A percentile compares a stretch with the other conserved stretches of the same genome.
Conservation (phyloP, 2,329 filamentous ascomycete genomes). For the Fusarium sp. region DNA sequence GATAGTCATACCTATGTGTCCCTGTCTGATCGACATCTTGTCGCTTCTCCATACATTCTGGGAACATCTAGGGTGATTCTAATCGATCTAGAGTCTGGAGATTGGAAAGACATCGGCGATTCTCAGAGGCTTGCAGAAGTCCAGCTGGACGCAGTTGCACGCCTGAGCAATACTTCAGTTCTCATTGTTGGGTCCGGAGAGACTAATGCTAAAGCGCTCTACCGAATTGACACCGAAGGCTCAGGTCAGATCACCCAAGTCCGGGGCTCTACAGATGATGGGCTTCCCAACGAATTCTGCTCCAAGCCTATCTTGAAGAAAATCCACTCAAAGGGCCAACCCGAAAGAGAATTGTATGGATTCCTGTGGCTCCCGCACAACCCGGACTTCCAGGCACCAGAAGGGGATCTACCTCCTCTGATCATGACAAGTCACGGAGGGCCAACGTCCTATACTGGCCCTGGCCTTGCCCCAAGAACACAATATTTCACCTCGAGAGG, state of each 20-base stretch:
- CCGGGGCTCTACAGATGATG: slow-evolving; percentile 48
- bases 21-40: slow-evolving; percentile 49
- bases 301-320: slow-evolving; percentile 50
- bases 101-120: slow-evolving; percentile 47
- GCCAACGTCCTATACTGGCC: slow-evolving; percentile 56
- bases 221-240: slow-evolving; percentile 48
- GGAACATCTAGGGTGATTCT: slow-evolving; percentile 51
- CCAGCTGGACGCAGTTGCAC: slow-evolving; percentile 48
- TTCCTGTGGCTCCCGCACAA: slow-evolving; percentile 63
- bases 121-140: slow-evolving; percentile 47
- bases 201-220: slow-evolving; percentile 47
- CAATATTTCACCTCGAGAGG: slow-evolving; percentile 67
- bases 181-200: slow-evolving; percentile 52
- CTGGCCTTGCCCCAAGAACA: slow-evolving; percentile 55
- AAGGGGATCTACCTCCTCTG: slow-evolving; percentile 56
- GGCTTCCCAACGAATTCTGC: slow-evolving; percentile 46
- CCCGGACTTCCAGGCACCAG: slow-evolving; percentile 52
- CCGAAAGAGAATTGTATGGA: slow-evolving; percentile 52
- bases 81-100: slow-evolving; percentile 50
- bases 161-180: slow-evolving; percentile 49
- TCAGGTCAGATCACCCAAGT: slow-evolving; percentile 43
- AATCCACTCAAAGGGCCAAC: slow-evolving; percentile 45
- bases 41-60: slow-evolving; percentile 48
- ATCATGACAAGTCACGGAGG: slow-evolving; percentile 64
- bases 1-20: slow-evolving; percentile 53